Conservation (phyloP, 1,284 basidiomycete species). For the Pseudozyma hubeiensis region DNA sequence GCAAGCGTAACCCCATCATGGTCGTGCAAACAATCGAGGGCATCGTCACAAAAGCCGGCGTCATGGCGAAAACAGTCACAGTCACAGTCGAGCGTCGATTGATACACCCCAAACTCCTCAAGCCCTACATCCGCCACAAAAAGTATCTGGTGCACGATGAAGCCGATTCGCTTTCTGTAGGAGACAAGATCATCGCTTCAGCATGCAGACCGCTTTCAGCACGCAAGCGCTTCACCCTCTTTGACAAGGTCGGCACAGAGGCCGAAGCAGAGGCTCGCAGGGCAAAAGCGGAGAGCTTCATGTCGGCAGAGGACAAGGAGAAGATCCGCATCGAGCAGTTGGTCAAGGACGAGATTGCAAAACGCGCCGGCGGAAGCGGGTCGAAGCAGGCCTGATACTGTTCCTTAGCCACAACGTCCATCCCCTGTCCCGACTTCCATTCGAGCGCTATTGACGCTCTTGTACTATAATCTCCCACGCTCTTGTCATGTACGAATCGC, state of each 20-base stretch:
- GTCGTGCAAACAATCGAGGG: slow-evolving; percentile 48
- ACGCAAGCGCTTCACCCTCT: slow-evolving; percentile 59
- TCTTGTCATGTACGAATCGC: background rate
- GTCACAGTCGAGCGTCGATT: slow-evolving; percentile 59
- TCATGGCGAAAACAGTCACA: slow-evolving; percentile 66
- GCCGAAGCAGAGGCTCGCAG: slow-evolving; percentile 42
- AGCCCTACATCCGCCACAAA: slow-evolving; percentile 61
- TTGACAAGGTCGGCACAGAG: slow-evolving; percentile 48
- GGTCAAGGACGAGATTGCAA: slow-evolving; percentile 56
- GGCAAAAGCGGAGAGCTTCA: slow-evolving; percentile 41
- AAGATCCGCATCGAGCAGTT: slow-evolving; percentile 57
- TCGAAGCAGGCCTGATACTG: slow-evolving; percentile 18
- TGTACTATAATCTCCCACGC: slow-evolving; percentile 13
- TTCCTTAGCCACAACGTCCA: background rate
- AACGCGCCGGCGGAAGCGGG: slow-evolving; percentile 22
- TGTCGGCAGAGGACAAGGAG: slow-evolving; percentile 61
- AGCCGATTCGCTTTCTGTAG: slow-evolving; percentile 50
- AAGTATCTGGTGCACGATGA: slow-evolving; percentile 66
- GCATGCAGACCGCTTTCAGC: slow-evolving; percentile 64
- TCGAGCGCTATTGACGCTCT: background rate
- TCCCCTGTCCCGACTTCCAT: background rate
- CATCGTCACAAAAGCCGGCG: slow-evolving; percentile 64
- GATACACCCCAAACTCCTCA: slow-evolving; percentile 61
- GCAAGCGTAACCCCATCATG: slow-evolving; percentile 10
- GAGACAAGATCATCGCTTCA: slow-evolving; percentile 61